Percentiles rank a stretch among this genome's conserved stretches.
phyloP scores from a whole-genome alignment of 2,329 filamentous ascomycete genomes.

The Fusarium lyarnte region DNA sequence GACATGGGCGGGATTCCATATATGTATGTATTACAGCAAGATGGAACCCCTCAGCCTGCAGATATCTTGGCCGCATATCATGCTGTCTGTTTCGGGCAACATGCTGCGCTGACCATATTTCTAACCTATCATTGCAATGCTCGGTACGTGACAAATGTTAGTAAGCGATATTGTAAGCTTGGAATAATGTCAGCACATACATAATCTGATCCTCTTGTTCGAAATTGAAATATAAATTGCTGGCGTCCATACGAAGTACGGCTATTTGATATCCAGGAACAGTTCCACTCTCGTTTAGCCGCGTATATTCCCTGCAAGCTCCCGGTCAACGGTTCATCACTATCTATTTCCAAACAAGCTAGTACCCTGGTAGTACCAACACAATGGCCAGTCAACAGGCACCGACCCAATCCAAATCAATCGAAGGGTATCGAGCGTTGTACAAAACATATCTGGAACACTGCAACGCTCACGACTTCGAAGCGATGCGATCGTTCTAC shows the following conservation, averaged over 20 bases:
- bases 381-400: background rate
- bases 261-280: fast-evolving
- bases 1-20: fast-evolving
- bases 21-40: fast-evolving
- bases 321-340: background rate
- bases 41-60: fast-evolving
- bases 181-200: background rate
- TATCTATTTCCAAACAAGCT: background rate
- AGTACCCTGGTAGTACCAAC: background rate
- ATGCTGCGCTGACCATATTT: background rate
- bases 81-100: fast-evolving
- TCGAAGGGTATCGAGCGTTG: background rate
- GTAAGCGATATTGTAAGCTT: background rate
- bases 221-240: background rate
- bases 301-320: background rate
- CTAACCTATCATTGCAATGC: background rate
- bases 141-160: background rate
- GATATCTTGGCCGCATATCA: background rate
- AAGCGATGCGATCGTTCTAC: conserved; percentile 3
- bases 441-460: conserved; percentile 2
- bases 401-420: background rate
- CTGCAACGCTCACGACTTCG: conserved; percentile 9
- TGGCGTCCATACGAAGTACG: fast-evolving
- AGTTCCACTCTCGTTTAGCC: background rate
- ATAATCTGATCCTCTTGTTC: fast-evolving